Conservation (phyloP, 108 stramenopile genomes). For the Cylindrotheca closterium region DNA sequence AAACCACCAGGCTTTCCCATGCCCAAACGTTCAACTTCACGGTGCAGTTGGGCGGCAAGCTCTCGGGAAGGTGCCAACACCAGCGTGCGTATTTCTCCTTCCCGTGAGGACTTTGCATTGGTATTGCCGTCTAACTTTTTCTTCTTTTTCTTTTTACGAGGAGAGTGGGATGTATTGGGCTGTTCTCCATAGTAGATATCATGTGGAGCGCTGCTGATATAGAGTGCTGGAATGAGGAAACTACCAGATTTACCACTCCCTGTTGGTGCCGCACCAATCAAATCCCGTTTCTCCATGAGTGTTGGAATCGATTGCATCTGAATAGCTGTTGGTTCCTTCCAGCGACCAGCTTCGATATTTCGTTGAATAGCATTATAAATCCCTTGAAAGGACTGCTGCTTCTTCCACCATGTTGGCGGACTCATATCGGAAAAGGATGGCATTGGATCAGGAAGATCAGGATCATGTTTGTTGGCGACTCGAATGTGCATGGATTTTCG, state of each 20-base stretch:
- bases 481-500: conserved; percentile 77
- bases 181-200: conserved; percentile 47
- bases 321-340: conserved; percentile 95
- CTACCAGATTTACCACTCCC: conserved; percentile 76
- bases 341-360: conserved; percentile 88
- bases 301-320: conserved; percentile 96
- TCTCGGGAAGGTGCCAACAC: conserved; percentile 94
- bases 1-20: conserved; percentile 81
- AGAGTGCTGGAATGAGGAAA: conserved; percentile 89
- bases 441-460: conserved; percentile 75
- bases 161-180: conserved; percentile 5
- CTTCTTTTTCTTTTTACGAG: conserved; percentile 22
- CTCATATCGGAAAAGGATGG: conserved; percentile 65
- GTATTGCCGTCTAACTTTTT: conserved; percentile 22
- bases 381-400: conserved; percentile 33
- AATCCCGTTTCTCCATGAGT: conserved; percentile 90
- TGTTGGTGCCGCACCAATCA: conserved; percentile 98
- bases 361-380: conserved; percentile 45
- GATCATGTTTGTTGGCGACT: conserved; percentile 65
- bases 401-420: conserved; percentile 70
- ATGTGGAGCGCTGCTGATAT: conserved; percentile 69
- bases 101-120: conserved; percentile 9
- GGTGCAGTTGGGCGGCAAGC: conserved; percentile 91
- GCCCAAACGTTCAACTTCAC: conserved; percentile 90
- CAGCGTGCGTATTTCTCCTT: conserved; percentile 71